A percentile compares a stretch with the other conserved stretches of the same genome.
phyloP scores from a whole-genome alignment of 1,139 yeast species.

The Lodderomyces parapsilosis region DNA sequence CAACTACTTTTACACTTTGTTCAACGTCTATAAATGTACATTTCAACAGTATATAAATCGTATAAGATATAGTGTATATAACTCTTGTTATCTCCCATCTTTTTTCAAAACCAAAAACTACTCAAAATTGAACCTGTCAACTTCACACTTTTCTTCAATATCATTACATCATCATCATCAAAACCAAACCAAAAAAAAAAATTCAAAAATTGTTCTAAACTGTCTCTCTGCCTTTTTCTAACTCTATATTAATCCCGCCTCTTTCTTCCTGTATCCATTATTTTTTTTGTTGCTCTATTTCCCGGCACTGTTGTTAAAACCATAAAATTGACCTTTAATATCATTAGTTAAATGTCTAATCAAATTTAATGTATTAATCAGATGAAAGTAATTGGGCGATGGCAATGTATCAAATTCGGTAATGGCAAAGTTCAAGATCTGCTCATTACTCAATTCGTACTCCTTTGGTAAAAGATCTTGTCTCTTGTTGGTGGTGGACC shows the following conservation, averaged over 20 bases:
- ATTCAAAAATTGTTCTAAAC: background rate
- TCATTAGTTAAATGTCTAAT: constrained; percentile 33
- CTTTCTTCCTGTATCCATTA: too few species aligned
- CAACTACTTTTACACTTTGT: too few species aligned
- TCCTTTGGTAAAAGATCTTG: constrained; percentile 31
- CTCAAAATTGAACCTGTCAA: background rate
- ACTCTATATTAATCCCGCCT: background rate
- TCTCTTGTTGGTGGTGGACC: background rate
- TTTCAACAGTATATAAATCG: background rate
- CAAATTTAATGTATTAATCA: constrained; percentile 38
- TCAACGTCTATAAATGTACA: constrained; percentile 1
- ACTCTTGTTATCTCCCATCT: too few species aligned
- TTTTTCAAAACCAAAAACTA: background rate
- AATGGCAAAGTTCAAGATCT: constrained; percentile 40
- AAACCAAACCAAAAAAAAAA: background rate
- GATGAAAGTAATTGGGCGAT: constrained; percentile 44
- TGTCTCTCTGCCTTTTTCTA: background rate
- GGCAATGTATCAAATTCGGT: constrained; percentile 36
- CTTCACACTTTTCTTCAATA: background rate
- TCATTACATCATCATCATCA: background rate
- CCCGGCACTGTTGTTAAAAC: constrained; percentile 25
- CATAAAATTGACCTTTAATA: constrained; percentile 42
- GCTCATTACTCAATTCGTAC: constrained; percentile 42
- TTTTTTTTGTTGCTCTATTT: background rate
- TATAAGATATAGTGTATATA: too few species aligned